A percentile compares a stretch with the other conserved stretches of the same genome.
Evolutionary conservation across 139 green algal genomes (phyloP).

Genomic region (Marvania coccoides): DNA sequence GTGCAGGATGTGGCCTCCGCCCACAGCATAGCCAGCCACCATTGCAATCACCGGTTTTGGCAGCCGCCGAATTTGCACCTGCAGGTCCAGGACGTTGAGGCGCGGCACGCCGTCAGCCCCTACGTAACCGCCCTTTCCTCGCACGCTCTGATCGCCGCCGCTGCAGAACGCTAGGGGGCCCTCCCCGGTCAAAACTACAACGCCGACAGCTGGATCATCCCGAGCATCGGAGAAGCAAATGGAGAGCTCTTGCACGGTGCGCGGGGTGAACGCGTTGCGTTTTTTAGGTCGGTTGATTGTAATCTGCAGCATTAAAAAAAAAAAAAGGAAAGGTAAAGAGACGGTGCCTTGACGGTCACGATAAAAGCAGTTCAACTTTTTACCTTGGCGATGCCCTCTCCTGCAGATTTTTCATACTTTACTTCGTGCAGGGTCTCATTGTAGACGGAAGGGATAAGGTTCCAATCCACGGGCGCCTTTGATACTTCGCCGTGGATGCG

Average conservation of each 20-base stretch:
- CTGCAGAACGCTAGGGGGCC: constrained; percentile 90
- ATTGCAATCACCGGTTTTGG: constrained; percentile 93
- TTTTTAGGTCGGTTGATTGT: constrained; percentile 91
- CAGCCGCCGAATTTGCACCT: constrained; percentile 86
- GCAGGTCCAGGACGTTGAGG: constrained; percentile 95
- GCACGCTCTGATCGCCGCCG: constrained; percentile 89
- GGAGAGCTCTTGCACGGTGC: constrained; percentile 86
- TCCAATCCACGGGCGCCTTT: constrained; percentile 46
- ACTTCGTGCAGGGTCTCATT: constrained; percentile 66
- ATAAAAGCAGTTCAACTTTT: background rate
- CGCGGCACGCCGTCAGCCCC: constrained; percentile 72
- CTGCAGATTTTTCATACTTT: constrained; percentile 75
- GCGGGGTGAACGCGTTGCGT: constrained; percentile 91
- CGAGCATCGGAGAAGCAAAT: constrained; percentile 81
- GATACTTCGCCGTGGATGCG: constrained; percentile 74
- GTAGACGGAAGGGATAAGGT: constrained; percentile 30
- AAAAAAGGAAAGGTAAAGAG: background rate
- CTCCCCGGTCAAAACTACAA: constrained; percentile 86
- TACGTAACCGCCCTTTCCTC: constrained; percentile 90
- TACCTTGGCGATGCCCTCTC: constrained; percentile 86
- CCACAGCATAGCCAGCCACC: constrained; percentile 96
- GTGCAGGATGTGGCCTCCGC: constrained; percentile 95
- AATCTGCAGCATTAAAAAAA: constrained; percentile 57
- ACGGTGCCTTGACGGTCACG: background rate
- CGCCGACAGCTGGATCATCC: constrained; percentile 82